Evolutionary conservation across 169 alveolate species (phyloP), one percentile per base, ranked within the genome.

Genomic region (Cryptosporidium viatorum): DNA sequence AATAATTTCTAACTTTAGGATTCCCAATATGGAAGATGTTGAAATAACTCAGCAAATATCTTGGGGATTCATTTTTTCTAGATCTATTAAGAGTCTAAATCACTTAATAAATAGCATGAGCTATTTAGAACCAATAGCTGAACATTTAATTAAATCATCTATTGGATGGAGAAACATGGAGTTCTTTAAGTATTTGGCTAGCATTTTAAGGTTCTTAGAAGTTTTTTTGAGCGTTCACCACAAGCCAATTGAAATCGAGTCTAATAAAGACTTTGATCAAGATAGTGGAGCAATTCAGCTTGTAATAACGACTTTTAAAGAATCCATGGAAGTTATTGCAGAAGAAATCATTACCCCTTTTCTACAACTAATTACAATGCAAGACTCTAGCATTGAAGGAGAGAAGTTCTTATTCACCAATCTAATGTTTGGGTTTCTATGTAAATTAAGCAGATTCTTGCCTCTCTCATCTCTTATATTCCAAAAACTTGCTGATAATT

Each of bases 81-180:
- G 50, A 4, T 73, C 86, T 26, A 37, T 73, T 23, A 51, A 58
- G n/a, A 59, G 43, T 51, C 21, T 73, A 23, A 29, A 31, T 10
- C 31, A 58, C 10, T 33, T 73, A 18, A 73, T 33, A 4, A 55
- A 16, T 35, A 52, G 4, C 9, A 26, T 73, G 35, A 23, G 51
- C 16, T 21, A 51, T 9, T 65, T n/a, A 3, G 71, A 18, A 21
- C 71, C 21, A n/a, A 37, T 14, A 7, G 43, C 7, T 33, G 35
- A 16, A n/a, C 18, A 50, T 48, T 33, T 29, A 6, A 41, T 37
- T 16, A 70, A 58, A 26, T 73, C 29, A 35, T 12, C 18, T 16
- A 55, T 73, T 73, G 33, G 37, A 73, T 73, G 86, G 86, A 73
- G 71, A 58, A 21, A 0, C 1, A n/a, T 10, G 18, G 86, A 73